These are phyloP conservation scores for Bryum argenteum DNA, from an alignment of 225 moss, liverwort and hornwort genomes.

Conservation along the genomic window DNA sequence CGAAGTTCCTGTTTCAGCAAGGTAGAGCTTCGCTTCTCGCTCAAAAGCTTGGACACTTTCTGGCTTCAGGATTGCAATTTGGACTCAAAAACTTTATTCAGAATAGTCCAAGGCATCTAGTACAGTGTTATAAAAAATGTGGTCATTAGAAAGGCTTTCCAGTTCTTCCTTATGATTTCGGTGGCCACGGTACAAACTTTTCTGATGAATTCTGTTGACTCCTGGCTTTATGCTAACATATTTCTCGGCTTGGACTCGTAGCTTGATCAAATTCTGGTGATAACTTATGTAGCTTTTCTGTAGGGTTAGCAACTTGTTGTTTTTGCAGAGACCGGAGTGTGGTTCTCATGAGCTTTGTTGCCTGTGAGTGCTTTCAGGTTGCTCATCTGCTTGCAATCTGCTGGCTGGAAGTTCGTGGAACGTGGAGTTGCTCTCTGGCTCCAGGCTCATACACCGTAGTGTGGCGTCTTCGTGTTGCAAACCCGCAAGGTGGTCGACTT, in stretches of 20 bases:
- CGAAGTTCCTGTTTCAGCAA: slow-evolving; percentile 76
- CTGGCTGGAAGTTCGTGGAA: slow-evolving; percentile 77
- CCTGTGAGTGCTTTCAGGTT: slow-evolving; percentile 46
- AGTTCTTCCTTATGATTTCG: neutral
- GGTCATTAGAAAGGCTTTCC: neutral
- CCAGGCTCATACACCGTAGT: slow-evolving; percentile 72
- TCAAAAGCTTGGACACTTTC: neutral
- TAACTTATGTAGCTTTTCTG: slow-evolving; percentile 1
- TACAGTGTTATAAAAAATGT: neutral
- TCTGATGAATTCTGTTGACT: neutral
- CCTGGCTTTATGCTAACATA: neutral
- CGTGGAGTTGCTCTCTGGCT: slow-evolving; percentile 75
- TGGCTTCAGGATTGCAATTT: neutral
- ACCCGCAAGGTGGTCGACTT: slow-evolving; percentile 78
- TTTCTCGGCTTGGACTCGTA: neutral
- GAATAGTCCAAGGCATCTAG: too few relatives aligned
- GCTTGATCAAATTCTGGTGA: neutral
- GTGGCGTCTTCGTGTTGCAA: slow-evolving; percentile 87
- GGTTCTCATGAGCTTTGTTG: slow-evolving; percentile 9
- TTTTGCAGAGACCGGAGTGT: neutral
- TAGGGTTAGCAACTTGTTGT: neutral
- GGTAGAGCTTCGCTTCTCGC: slow-evolving; percentile 33
- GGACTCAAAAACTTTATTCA: too few relatives aligned
- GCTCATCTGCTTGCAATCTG: slow-evolving; percentile 80
- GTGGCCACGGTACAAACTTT: neutral